These are phyloP conservation scores for Pseudogymnoascus sp. DNA, from an alignment of 2,329 filamentous ascomycete genomes.

Conservation along the genomic window DNA sequence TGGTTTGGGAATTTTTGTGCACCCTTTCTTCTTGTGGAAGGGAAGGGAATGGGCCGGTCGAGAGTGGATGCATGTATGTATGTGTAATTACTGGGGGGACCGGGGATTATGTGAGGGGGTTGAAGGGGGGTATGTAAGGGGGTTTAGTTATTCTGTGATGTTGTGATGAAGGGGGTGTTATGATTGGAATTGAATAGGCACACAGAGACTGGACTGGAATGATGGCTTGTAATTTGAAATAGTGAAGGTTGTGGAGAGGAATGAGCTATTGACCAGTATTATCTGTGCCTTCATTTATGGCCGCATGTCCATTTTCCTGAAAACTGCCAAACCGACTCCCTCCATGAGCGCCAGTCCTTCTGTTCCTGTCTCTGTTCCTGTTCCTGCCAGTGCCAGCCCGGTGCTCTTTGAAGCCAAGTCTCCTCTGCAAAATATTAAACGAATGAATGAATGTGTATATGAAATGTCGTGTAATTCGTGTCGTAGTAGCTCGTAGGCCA, in stretches of 20 bases:
- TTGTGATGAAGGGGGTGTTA: conserved; percentile 6
- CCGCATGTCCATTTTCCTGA: neutral
- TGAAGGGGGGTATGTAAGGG: neutral
- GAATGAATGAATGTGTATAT: conserved; percentile 1
- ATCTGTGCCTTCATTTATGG: neutral
- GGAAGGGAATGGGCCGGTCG: neutral
- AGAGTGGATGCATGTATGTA: conserved; percentile 4
- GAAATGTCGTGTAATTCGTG: neutral
- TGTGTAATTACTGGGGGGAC: neutral
- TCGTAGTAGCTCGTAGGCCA: neutral
- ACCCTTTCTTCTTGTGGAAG: too few relatives aligned
- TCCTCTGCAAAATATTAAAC: neutral
- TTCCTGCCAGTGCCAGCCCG: neutral
- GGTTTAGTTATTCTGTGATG: neutral
- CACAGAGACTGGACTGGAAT: neutral
- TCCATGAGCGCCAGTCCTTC: neutral
- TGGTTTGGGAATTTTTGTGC: neutral
- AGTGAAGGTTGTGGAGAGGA: neutral
- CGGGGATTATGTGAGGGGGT: neutral
- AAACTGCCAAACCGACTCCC: neutral
- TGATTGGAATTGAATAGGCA: conserved; percentile 1
- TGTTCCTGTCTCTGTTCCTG: neutral
- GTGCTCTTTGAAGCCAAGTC: neutral
- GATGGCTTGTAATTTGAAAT: neutral
- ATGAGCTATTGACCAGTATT: neutral